phyloP scores from a whole-genome alignment of 2,329 filamentous ascomycete genomes.

The Ophiosphaerella herpotricha region DNA sequence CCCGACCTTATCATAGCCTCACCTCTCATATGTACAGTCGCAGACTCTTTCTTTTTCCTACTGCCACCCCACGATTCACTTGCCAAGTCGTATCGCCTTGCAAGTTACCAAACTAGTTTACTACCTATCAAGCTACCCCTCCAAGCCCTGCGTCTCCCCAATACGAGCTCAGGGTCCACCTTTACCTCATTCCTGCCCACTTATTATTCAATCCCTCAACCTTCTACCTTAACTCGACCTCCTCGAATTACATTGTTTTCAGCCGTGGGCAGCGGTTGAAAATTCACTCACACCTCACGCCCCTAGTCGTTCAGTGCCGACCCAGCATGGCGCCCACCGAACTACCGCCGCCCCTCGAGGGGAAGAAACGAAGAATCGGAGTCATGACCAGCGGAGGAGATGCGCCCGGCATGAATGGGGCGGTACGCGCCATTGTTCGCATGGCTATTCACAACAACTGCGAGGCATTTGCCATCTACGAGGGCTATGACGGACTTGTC shows the following conservation, averaged over 20 bases:
- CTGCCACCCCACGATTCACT: no score
- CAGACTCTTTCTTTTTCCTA: no score
- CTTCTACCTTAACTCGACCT: no score
- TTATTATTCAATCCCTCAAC: no score
- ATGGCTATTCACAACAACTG: constrained; percentile 79
- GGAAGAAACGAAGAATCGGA: constrained; percentile 70
- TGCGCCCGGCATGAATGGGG: constrained; percentile 92
- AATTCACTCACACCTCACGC: no score
- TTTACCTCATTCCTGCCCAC: no score
- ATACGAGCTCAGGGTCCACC: no score
- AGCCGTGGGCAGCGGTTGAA: no score
- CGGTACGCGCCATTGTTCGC: constrained; percentile 86
- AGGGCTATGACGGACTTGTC: constrained; percentile 95
- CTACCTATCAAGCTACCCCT: constrained; percentile 14
- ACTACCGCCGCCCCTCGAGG: constrained; percentile 43
- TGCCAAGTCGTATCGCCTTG: no score
- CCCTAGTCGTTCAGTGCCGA: not conserved
- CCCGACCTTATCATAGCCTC: constrained; percentile 11
- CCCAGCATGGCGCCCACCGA: constrained; percentile 36
- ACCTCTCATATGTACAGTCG: no score
- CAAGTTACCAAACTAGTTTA: not conserved
- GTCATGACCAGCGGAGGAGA: constrained; percentile 95
- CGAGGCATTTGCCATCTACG: constrained; percentile 64
- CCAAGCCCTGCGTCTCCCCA: not conserved
- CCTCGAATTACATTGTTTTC: no score